Percentiles rank a stretch among this genome's conserved stretches.
Conservation (phyloP, 1,139 yeast genomes). For the Scheffersomyces insectosa region DNA sequence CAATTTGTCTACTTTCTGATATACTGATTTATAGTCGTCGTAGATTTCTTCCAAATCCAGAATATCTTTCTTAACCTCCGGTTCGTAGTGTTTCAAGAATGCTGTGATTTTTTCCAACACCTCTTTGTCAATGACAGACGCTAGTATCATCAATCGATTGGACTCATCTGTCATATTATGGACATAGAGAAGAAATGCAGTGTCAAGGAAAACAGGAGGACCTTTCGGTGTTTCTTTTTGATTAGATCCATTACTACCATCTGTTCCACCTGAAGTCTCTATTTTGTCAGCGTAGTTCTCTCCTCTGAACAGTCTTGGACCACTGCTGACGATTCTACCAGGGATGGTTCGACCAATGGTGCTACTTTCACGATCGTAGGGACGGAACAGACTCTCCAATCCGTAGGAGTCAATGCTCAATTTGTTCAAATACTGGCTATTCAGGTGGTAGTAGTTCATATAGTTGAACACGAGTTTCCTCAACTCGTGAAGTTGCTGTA, state of each 20-base stretch:
- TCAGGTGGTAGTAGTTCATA: conserved; percentile 39
- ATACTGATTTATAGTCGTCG: conserved; percentile 27
- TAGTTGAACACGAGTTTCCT: conserved; percentile 40
- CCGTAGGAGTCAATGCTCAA: conserved; percentile 26
- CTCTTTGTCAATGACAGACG: conserved; percentile 37
- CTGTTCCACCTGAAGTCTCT: background rate
- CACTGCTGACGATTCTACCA: conserved; percentile 1
- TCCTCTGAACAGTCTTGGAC: conserved; percentile 2
- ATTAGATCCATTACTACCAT: background rate
- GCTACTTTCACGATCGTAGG: conserved; percentile 3
- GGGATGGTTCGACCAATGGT: background rate
- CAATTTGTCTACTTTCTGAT: conserved; percentile 28
- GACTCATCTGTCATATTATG: conserved; percentile 24
- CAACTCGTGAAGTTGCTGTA: conserved; percentile 44
- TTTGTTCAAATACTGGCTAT: conserved; percentile 35
- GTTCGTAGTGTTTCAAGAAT: conserved; percentile 41
- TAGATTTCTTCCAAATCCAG: conserved; percentile 27
- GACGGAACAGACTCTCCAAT: conserved; percentile 24
- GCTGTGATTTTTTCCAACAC: conserved; percentile 37
- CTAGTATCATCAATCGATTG: conserved; percentile 24
- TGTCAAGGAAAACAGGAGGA: conserved; percentile 2
- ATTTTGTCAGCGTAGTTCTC: background rate
- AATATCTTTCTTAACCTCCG: conserved; percentile 27
- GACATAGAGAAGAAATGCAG: conserved; percentile 15
- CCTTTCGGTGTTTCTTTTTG: background rate